Evolutionary conservation across 2,329 filamentous ascomycete species (phyloP), one percentile per base, ranked within the genome.

Genomic region (Botrytis aclada): DNA sequence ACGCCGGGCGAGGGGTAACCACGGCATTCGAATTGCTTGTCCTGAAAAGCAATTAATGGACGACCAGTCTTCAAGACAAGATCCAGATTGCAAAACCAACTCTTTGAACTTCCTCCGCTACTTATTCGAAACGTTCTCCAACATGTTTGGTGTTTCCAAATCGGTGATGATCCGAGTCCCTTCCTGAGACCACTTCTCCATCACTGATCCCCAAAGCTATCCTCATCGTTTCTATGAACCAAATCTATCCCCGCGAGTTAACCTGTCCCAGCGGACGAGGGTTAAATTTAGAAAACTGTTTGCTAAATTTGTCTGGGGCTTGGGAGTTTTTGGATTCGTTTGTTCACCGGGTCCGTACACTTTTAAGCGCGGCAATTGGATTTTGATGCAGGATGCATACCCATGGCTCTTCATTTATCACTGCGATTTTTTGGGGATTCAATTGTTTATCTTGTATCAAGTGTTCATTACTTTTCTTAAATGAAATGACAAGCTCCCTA

Each of bases 381-480:
- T 14, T 51, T 51, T 51, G 10, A 25, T 51, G 14, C 2, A 34
- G 22, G 10, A 45, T 25, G 3, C n/a, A 10, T 29, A 29, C 32
- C 18, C 25, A 32, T 34, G 8, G 9, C 16, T 34, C 9, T 16
- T 34, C 6, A 32, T 20, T 8, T 32, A 5, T 65, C 20, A 37
- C 1, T 37, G 3, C 22, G 1, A 45, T 34, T 34, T 34, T 34
- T 4, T 34, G 4, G 4, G 34, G 4, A 4, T 34, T 3, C 10
- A n/a, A n/a, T 54, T 4, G 9, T 65, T n/a, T n/a, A 9, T 32
- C 22, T 37, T 32, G 43, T 37, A 4, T 47, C 63, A 65, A 51
- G 10, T 34, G 29, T 18, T 47, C 29, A 32, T 4, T 0, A 4
- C 0, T 25, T 34, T 1, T 4, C 18, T 8, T 2, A n/a, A 2